Evolutionary conservation across 2,329 filamentous ascomycete species (phyloP).

Genomic region (Metarhizium album): DNA sequence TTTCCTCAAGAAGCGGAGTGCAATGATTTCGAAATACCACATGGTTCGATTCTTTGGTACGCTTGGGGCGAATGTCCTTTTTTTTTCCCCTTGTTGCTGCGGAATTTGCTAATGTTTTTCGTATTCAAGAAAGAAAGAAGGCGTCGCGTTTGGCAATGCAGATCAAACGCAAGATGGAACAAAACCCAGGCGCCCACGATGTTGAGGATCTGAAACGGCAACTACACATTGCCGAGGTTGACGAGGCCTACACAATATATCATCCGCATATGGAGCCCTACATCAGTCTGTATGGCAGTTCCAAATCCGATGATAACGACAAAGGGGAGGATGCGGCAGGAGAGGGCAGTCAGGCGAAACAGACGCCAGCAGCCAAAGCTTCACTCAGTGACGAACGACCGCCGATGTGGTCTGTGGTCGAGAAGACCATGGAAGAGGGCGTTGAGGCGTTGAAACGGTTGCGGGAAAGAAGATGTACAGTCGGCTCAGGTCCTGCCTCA

Average conservation of each 20-base stretch:
- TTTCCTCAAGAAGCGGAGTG: constrained; percentile 49
- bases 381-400: constrained; percentile 36
- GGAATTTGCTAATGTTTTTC: constrained; percentile 3
- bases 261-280: constrained; percentile 64
- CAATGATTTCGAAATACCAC: constrained; percentile 71
- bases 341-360: constrained; percentile 25
- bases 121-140: constrained; percentile 55
- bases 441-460: constrained; percentile 39
- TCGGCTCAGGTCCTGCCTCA: constrained; percentile 6
- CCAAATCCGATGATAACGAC: constrained; percentile 23
- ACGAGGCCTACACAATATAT: constrained; percentile 64
- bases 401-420: constrained; percentile 58
- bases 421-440: constrained; percentile 51
- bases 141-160: constrained; percentile 57
- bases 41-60: constrained; percentile 77
- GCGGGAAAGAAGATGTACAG: constrained; percentile 36
- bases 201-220: constrained; percentile 39
- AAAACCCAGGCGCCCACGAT: constrained; percentile 39
- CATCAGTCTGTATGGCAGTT: constrained; percentile 46
- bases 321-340: constrained; percentile 27
- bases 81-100: not conserved
- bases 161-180: constrained; percentile 45
- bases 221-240: constrained; percentile 60
- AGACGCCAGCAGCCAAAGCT: constrained; percentile 29
- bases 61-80: not conserved